These are phyloP conservation scores for Ogataea glucozyma DNA, from an alignment of 805 yeast genomes.

Conservation along the genomic window DNA sequence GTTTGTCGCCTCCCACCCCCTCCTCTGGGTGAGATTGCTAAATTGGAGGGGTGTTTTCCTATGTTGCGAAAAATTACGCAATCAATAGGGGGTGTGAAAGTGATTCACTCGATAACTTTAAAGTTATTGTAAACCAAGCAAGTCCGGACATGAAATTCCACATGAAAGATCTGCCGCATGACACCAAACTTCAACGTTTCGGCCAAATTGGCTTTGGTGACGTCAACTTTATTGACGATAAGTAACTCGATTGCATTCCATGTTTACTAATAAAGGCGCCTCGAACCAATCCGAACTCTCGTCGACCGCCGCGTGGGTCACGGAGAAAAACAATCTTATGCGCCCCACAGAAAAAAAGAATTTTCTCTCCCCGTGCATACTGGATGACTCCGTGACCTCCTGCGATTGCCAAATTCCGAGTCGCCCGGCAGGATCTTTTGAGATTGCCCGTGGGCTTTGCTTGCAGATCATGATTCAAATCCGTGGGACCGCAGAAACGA, in stretches of 20 bases:
- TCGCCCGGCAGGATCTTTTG: not conserved
- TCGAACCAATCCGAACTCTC: too few relatives aligned
- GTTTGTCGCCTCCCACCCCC: not conserved
- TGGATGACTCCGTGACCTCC: constrained; percentile 3
- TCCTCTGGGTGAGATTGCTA: not conserved
- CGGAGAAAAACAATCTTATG: not conserved
- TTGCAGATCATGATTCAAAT: not conserved
- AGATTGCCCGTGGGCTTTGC: not conserved
- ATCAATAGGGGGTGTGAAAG: too few relatives aligned
- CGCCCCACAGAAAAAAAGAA: not conserved
- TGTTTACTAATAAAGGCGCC: too few relatives aligned
- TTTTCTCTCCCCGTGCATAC: constrained; percentile 2
- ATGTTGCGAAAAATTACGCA: too few relatives aligned
- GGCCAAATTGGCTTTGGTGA: not conserved
- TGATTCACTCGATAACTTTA: too few relatives aligned
- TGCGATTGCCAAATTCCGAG: not conserved
- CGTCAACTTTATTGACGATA: constrained; percentile 1
- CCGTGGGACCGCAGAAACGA: not conserved
- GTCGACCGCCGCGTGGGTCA: not conserved
- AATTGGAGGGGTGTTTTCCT: not conserved
- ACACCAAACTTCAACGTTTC: not conserved
- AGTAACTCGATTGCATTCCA: too few relatives aligned
- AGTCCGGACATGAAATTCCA: not conserved
- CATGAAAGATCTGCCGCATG: not conserved
- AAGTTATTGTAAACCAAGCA: not conserved